Percentiles rank a stretch among this genome's conserved stretches.
phyloP scores from a whole-genome alignment of 345 rosid genomes.

The Rhodamnia rubescens region DNA sequence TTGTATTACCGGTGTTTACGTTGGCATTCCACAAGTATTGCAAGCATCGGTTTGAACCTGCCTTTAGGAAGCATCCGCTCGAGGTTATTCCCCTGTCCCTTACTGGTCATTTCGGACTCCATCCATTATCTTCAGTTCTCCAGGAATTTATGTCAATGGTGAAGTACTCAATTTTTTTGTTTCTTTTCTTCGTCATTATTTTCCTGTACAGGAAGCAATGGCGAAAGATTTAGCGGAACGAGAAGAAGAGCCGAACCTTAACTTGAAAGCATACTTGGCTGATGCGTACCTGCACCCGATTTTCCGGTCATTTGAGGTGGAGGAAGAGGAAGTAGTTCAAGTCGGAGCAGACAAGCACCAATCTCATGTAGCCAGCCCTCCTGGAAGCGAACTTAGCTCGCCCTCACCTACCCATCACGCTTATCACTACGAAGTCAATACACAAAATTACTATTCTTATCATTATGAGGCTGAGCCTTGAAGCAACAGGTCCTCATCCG shows the following conservation, averaged over 20 bases:
- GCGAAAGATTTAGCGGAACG: slow-evolving; percentile 20
- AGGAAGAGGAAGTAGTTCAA: slow-evolving; percentile 12
- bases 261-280: slow-evolving; percentile 27
- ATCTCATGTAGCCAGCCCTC: slow-evolving; percentile 9
- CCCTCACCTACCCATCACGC: slow-evolving; percentile 42
- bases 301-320: slow-evolving; percentile 24
- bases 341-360: slow-evolving; percentile 1
- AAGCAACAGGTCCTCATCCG: background rate
- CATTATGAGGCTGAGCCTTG: background rate
- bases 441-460: background rate
- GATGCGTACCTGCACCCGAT: slow-evolving; percentile 43
- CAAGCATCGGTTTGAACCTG: slow-evolving; percentile 93
- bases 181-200: background rate
- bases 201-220: slow-evolving; percentile 31
- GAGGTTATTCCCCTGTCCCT: slow-evolving; percentile 34
- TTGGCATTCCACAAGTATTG: slow-evolving; percentile 81
- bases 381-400: slow-evolving; percentile 36
- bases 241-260: slow-evolving; percentile 19
- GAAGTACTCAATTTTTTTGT: background rate
- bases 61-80: slow-evolving; percentile 74
- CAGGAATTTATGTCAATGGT: background rate
- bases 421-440: background rate
- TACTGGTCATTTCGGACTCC: background rate
- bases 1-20: slow-evolving; percentile 70
- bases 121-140: background rate